These are phyloP conservation scores for Cladobotryum protrusum DNA, from an alignment of 2,329 filamentous ascomycete genomes.

Conservation along the genomic window DNA sequence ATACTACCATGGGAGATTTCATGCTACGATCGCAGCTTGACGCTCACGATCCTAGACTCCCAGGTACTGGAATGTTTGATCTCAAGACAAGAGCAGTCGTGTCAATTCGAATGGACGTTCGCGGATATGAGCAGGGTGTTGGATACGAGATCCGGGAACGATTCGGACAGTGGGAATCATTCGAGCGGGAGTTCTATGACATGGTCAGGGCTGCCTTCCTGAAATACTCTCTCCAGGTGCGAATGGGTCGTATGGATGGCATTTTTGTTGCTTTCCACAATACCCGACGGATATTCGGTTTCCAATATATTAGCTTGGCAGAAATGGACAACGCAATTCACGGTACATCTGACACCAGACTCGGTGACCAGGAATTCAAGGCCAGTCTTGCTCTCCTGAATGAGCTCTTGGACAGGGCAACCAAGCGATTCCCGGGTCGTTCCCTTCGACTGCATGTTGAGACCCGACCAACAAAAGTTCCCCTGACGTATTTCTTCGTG, in stretches of 20 bases:
- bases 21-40: slow-evolving; percentile 94
- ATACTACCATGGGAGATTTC: slow-evolving; percentile 78
- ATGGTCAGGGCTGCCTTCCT: slow-evolving; percentile 93
- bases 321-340: slow-evolving; percentile 94
- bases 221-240: slow-evolving; percentile 93
- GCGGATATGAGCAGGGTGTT: slow-evolving; percentile 63
- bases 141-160: slow-evolving; percentile 80
- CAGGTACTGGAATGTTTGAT: slow-evolving; percentile 91
- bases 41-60: slow-evolving; percentile 77
- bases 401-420: slow-evolving; percentile 69
- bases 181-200: slow-evolving; percentile 91
- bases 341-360: slow-evolving; percentile 55
- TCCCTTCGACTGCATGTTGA: slow-evolving; percentile 80
- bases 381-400: slow-evolving; percentile 75
- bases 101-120: slow-evolving; percentile 80
- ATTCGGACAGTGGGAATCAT: slow-evolving; percentile 80
- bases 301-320: slow-evolving; percentile 80
- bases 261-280: slow-evolving; percentile 98
- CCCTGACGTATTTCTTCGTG: slow-evolving; percentile 84
- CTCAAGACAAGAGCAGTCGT: slow-evolving; percentile 91
- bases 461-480: slow-evolving; percentile 52
- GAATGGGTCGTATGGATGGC: slow-evolving; percentile 97
- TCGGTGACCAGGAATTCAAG: slow-evolving; percentile 83
- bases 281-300: slow-evolving; percentile 89
- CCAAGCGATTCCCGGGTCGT: slow-evolving; percentile 64